Evolutionary conservation across 2,329 filamentous ascomycete genomes (phyloP), one percentile per base, ranked within the genome.

Genomic region (Curvularia eragrostidis): DNA sequence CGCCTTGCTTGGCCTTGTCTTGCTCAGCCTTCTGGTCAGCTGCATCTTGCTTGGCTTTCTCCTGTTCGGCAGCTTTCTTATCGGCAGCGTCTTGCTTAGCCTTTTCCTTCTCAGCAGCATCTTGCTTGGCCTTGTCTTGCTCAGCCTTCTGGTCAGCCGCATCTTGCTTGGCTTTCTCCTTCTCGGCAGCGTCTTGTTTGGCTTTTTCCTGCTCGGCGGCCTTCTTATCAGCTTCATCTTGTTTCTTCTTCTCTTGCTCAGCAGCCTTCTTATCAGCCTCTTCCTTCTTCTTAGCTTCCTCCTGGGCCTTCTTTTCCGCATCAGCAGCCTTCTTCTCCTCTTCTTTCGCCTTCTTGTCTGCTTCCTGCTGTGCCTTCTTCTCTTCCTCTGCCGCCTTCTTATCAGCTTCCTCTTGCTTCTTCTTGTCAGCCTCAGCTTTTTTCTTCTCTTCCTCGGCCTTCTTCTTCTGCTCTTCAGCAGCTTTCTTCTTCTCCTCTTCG

Each of bases 221-320:
- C 26, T 58, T 21, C 9, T 47, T 34, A 10, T 54, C 48, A 7
- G 50, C 48, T 7, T 47, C 15, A 3, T 39, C 46, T 18, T 54
- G 23, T 5, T 52, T 48, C 43, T 57, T 30, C 48, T 52, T 5
- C 8, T 52, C 26, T 18, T 56, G n/a, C n/a, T 42, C 28, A 18
- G 26, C 38, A 19, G 43, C 24, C 24, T 55, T 39, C 30, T 52
- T 32, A 8, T 52, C 54, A 9, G 39, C 41, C 21, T 47, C 44
- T n/a, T 50, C 41, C 13, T 50, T 28, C 32, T 54, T 23, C 19
- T 44, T 41, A 2, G 36, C 44, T 24, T 49, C 41, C 24, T 21
- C 53, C 13, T 56, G 13, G n/a, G 26, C 42, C 44, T 57, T 48
- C 43, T 56, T 52, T 23, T 39, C 39, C 7, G 49, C 51, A 23